Conservation (phyloP, 75 land plant genomes). For the Gnetum montanum region DNA sequence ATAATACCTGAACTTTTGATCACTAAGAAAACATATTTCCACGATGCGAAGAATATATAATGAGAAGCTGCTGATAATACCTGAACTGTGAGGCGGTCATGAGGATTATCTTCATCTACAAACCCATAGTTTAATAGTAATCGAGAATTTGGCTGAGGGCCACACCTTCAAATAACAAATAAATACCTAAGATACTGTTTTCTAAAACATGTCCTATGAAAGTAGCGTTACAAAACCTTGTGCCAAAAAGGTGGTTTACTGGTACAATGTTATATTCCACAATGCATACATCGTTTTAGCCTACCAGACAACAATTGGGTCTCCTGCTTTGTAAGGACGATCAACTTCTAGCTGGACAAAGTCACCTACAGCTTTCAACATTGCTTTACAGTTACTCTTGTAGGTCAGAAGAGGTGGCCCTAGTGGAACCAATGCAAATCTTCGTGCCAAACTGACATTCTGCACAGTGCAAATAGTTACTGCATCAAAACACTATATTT, state of each 20-base stretch:
- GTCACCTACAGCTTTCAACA: slow-evolving; percentile 83
- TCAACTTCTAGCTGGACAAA: slow-evolving; percentile 88
- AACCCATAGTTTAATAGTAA: slow-evolving; percentile 92
- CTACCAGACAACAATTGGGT: slow-evolving; percentile 90
- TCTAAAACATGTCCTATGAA: too few species aligned
- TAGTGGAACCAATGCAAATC: slow-evolving; percentile 93
- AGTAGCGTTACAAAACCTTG: too few species aligned
- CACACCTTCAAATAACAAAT: slow-evolving; percentile 57
- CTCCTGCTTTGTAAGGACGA: slow-evolving; percentile 86
- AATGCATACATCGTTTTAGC: too few species aligned
- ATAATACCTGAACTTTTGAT: not conserved
- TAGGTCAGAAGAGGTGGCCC: slow-evolving; percentile 93
- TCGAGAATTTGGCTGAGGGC: slow-evolving; percentile 96
- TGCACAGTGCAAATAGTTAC: too few species aligned
- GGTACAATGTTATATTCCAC: too few species aligned
- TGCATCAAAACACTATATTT: slow-evolving; percentile 1
- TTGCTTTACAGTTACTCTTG: slow-evolving; percentile 95
- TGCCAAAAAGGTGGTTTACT: too few species aligned
- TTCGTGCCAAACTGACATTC: slow-evolving; percentile 88
- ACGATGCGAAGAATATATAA: slow-evolving; percentile 4
- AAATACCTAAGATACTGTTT: not conserved
- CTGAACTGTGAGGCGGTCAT: slow-evolving; percentile 81
- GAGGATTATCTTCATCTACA: slow-evolving; percentile 95
- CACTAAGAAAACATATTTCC: not conserved
- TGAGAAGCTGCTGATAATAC: slow-evolving; percentile 39